phyloP scores from a whole-genome alignment of 805 yeast species.

The Wickerhamomyces rabaulensis region DNA sequence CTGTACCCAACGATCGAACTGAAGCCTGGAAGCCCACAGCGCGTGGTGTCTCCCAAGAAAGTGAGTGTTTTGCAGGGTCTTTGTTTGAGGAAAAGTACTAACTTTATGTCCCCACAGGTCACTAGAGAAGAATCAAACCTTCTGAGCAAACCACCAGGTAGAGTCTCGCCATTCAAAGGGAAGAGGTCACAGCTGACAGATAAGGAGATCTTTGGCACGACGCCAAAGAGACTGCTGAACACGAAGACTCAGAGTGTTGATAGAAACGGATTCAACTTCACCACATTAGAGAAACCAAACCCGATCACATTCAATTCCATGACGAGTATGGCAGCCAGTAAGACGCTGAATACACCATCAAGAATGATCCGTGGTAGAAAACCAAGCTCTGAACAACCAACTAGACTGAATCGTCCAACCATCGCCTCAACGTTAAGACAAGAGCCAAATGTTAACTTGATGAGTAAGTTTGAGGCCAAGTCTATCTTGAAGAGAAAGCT shows the following conservation, averaged over 20 bases:
- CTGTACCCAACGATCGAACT: not conserved
- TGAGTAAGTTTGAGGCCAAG: constrained; percentile 14
- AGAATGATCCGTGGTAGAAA: constrained; percentile 24
- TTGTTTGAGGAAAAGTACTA: not conserved
- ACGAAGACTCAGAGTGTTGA: constrained; percentile 27
- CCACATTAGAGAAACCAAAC: constrained; percentile 8
- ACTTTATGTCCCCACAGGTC: not conserved
- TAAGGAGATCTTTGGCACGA: constrained; percentile 17
- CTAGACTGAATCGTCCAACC: constrained; percentile 9
- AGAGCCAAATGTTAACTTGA: constrained; percentile 15
- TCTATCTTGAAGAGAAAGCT: constrained; percentile 15
- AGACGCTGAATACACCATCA: constrained; percentile 22
- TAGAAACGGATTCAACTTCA: constrained; percentile 12
- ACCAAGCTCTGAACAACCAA: constrained; percentile 25
- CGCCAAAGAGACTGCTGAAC: constrained; percentile 25
- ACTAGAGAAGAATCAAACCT: not conserved
- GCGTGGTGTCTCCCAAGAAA: not conserved
- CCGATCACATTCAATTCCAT: constrained; percentile 22
- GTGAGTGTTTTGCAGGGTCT: not conserved
- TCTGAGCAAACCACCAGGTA: constrained; percentile 17
- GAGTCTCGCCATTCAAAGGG: constrained; percentile 24
- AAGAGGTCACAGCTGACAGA: constrained; percentile 9
- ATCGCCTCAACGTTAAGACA: constrained; percentile 3
- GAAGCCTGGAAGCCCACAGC: not conserved
- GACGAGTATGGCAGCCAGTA: constrained; percentile 25